These are phyloP conservation scores for Peniophora sp. DNA, from an alignment of 1,284 basidiomycete genomes.

Conservation along the genomic window DNA sequence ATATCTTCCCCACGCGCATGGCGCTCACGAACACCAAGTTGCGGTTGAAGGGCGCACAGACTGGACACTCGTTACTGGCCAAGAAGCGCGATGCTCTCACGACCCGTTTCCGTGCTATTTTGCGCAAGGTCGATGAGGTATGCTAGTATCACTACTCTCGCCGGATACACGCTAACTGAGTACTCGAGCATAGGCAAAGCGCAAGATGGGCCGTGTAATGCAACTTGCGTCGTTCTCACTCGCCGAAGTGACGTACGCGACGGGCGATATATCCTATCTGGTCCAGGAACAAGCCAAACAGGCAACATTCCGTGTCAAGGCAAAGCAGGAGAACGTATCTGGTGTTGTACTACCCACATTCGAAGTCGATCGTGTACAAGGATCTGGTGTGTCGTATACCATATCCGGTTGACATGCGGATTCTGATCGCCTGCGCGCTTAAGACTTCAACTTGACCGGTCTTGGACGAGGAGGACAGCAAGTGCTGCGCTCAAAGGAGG, in stretches of 20 bases:
- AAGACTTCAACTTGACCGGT: slow-evolving; percentile 98
- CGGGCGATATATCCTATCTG: slow-evolving; percentile 95
- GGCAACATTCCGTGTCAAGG: slow-evolving; percentile 88
- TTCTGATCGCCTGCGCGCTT: not conserved
- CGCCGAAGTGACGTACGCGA: slow-evolving; percentile 97
- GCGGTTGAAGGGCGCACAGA: slow-evolving; percentile 93
- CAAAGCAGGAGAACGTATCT: slow-evolving; percentile 97
- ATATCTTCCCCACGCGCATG: slow-evolving; percentile 92
- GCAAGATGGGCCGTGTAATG: slow-evolving; percentile 98
- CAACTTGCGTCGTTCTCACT: slow-evolving; percentile 97
- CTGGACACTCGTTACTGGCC: slow-evolving; percentile 92
- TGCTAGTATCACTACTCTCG: slow-evolving; percentile 17
- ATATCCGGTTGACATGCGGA: not conserved
- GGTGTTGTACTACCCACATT: slow-evolving; percentile 97
- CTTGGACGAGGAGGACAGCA: slow-evolving; percentile 96
- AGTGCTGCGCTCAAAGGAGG: slow-evolving; percentile 88
- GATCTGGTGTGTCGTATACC: slow-evolving; percentile 57
- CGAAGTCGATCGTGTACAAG: slow-evolving; percentile 78
- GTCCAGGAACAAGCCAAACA: slow-evolving; percentile 88
- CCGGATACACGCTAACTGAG: not conserved
- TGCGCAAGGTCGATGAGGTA: slow-evolving; percentile 92
- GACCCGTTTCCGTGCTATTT: slow-evolving; percentile 84
- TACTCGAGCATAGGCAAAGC: slow-evolving; percentile 74
- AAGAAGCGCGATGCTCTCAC: slow-evolving; percentile 97
- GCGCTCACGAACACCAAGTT: slow-evolving; percentile 91